Evolutionary conservation across 225 moss, liverwort and hornwort genomes (phyloP).

Genomic region (Pseudoscleropodium purum): DNA sequence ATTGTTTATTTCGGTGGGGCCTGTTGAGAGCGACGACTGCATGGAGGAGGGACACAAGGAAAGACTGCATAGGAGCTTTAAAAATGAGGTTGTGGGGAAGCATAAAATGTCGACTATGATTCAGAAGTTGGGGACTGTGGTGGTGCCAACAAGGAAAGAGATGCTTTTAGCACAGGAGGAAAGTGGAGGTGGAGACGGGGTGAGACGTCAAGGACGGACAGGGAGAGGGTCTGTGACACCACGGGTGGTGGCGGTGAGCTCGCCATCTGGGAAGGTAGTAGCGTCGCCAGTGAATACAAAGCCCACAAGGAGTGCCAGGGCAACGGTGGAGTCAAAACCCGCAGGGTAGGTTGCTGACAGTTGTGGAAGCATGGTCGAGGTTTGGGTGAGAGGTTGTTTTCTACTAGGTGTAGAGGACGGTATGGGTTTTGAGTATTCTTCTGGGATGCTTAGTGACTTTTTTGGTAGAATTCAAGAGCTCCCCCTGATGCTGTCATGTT

Average conservation of each 20-base stretch:
- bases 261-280: conserved; percentile 52
- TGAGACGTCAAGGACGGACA: conserved; percentile 85
- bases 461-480: neutral
- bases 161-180: conserved; percentile 54
- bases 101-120: conserved; percentile 27
- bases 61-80: conserved; percentile 44
- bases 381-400: neutral
- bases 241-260: conserved; percentile 39
- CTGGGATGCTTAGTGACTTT: neutral
- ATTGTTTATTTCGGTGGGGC: conserved; percentile 32
- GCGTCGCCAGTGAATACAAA: conserved; percentile 46
- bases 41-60: conserved; percentile 64
- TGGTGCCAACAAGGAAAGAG: conserved; percentile 48
- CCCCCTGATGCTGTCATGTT: neutral
- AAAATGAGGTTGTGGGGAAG: conserved; percentile 43
- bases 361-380: neutral
- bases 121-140: conserved; percentile 54
- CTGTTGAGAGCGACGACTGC: conserved; percentile 61
- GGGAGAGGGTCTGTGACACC: conserved; percentile 71
- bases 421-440: neutral
- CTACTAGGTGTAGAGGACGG: neutral
- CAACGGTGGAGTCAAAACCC: conserved; percentile 35
- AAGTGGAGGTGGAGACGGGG: conserved; percentile 57
- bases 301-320: conserved; percentile 63
- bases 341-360: conserved; percentile 16